Evolutionary conservation across 768 basidiomycete species (phyloP).

Genomic region (Lentinus tigrinus): DNA sequence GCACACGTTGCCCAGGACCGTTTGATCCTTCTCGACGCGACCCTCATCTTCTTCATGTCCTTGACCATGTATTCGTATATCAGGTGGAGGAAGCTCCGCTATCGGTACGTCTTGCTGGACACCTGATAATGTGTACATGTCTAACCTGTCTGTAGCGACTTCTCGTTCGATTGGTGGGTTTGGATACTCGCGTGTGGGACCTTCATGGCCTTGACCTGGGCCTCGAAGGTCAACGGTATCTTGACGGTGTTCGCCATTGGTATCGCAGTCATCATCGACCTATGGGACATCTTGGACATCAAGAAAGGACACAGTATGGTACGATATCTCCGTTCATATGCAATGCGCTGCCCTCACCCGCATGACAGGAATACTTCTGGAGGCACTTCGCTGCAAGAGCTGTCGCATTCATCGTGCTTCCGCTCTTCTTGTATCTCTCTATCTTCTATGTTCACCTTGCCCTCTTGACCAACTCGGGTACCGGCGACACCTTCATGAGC

Average conservation of each 20-base stretch:
- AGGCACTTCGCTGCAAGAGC: constrained; percentile 87
- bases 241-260: constrained; percentile 89
- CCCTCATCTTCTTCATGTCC: constrained; percentile 93
- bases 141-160: constrained; percentile 57
- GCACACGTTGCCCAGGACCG: constrained; percentile 96
- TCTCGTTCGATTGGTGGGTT: constrained; percentile 88
- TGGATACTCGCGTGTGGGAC: constrained; percentile 90
- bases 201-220: constrained; percentile 95
- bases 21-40: constrained; percentile 92
- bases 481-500: constrained; percentile 97
- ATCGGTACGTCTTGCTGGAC: constrained; percentile 52
- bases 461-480: constrained; percentile 82
- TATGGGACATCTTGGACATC: constrained; percentile 92
- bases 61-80: constrained; percentile 92
- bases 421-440: constrained; percentile 85
- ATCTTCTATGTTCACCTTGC: constrained; percentile 97
- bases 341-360: not conserved
- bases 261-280: constrained; percentile 85
- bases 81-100: constrained; percentile 92
- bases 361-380: constrained; percentile 78
- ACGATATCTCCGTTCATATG: not conserved
- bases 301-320: constrained; percentile 82
- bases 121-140: not conserved
- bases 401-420: constrained; percentile 82
- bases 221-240: constrained; percentile 96